These are phyloP conservation scores for Dactylonectria macrodidyma DNA, from an alignment of 2,329 filamentous ascomycete genomes.

Conservation along the genomic window DNA sequence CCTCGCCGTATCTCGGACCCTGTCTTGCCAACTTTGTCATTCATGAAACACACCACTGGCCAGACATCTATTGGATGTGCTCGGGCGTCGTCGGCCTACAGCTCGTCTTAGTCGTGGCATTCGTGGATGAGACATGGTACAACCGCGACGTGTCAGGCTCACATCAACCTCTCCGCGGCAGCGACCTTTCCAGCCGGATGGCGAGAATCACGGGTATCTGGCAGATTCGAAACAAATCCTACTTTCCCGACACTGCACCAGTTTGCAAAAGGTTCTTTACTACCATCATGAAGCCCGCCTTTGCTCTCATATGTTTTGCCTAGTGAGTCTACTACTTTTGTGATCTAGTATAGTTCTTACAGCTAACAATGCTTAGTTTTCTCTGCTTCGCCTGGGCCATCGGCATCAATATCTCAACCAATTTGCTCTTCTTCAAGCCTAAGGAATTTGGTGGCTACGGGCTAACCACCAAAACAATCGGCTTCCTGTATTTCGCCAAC, in stretches of 20 bases:
- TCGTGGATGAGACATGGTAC: slow-evolving; percentile 19
- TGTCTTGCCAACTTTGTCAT: slow-evolving; percentile 49
- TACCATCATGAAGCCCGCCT: background rate
- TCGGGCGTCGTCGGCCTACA: slow-evolving; percentile 1
- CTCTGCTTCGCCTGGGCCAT: slow-evolving; percentile 64
- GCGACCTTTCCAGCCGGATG: background rate
- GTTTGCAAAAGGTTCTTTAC: slow-evolving; percentile 1
- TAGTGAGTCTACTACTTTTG: slow-evolving; percentile 23
- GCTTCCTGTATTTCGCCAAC: slow-evolving; percentile 71
- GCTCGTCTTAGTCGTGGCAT: slow-evolving; percentile 3
- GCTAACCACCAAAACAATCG: slow-evolving; percentile 66
- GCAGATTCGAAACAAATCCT: background rate
- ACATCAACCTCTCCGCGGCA: slow-evolving; percentile 1
- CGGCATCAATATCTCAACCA: slow-evolving; percentile 69
- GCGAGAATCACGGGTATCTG: slow-evolving; percentile 8
- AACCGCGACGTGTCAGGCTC: background rate
- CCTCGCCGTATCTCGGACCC: slow-evolving; percentile 61
- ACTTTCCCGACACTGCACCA: background rate
- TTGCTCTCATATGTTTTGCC: background rate
- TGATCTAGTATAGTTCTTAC: no score
- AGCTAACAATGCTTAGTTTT: slow-evolving; percentile 31
- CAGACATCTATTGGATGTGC: slow-evolving; percentile 13
- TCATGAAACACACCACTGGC: slow-evolving; percentile 11
- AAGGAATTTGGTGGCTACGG: slow-evolving; percentile 59
- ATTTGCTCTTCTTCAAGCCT: slow-evolving; percentile 59